A percentile compares a stretch with the other conserved stretches of the same genome.
Conservation (phyloP, 129 eudicot genomes). For the Oenanthe sinensis region DNA sequence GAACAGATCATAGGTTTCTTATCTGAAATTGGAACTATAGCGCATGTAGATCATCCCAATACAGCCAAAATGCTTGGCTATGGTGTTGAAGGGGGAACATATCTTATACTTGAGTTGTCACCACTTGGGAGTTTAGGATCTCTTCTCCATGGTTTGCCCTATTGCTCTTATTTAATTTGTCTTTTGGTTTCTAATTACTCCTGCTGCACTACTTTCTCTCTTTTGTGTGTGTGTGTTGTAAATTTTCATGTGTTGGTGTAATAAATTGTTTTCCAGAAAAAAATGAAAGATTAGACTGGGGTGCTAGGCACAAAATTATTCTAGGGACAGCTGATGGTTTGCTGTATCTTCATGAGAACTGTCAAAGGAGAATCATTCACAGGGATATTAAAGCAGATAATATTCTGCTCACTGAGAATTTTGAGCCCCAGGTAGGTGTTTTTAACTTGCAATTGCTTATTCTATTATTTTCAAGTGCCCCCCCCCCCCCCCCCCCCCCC, state of each 20-base stretch:
- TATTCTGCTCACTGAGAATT: conserved; percentile 63
- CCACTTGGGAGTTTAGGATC: conserved; percentile 69
- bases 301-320: conserved; percentile 49
- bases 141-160: conserved; percentile 43
- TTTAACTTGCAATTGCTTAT: conserved; percentile 4
- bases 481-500: too few species aligned
- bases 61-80: conserved; percentile 71
- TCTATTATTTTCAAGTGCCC: neutral
- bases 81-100: conserved; percentile 71
- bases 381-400: conserved; percentile 85
- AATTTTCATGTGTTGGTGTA: neutral
- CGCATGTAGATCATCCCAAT: conserved; percentile 71
- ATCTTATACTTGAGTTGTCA: conserved; percentile 65
- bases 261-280: conserved; percentile 23
- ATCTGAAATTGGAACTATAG: conserved; percentile 68
- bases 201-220: neutral
- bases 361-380: conserved; percentile 75
- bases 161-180: neutral
- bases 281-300: conserved; percentile 59
- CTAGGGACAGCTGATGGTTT: conserved; percentile 75
- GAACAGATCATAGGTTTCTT: conserved; percentile 46
- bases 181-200: neutral
- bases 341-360: conserved; percentile 65
- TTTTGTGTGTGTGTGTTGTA: neutral
- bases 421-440: conserved; percentile 64